phyloP scores from a whole-genome alignment of 257 asterid genomes.

The Penstemon newberryi region DNA sequence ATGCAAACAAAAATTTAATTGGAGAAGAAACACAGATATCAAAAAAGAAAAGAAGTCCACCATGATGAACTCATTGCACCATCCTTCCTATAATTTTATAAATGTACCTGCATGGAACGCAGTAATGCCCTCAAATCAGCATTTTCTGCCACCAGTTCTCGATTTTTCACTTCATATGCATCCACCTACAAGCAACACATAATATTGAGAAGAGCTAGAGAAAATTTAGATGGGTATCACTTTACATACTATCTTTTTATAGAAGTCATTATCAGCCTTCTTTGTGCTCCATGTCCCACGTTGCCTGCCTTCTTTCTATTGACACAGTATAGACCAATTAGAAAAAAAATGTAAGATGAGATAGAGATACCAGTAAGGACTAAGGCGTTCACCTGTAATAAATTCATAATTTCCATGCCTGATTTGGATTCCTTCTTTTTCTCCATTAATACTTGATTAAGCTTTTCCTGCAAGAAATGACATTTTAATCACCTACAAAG shows the following conservation, averaged over 20 bases:
- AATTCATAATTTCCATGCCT: conserved; percentile 98
- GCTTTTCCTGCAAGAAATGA: conserved; percentile 62
- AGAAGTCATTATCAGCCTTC: conserved; percentile 87
- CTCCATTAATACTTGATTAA: conserved; percentile 91
- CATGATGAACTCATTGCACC: not conserved
- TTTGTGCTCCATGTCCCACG: conserved; percentile 97
- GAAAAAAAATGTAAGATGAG: conserved; percentile 11
- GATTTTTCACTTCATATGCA: conserved; percentile 91
- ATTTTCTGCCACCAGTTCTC: conserved; percentile 89
- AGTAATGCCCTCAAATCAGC: conserved; percentile 89
- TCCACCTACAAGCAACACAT: conserved; percentile 69
- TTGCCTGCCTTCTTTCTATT: conserved; percentile 96
- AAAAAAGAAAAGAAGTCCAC: conserved; percentile 5
- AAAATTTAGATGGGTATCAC: conserved; percentile 24
- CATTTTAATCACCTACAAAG: conserved; percentile 10
- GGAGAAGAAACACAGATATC: not conserved
- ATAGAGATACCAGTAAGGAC: conserved; percentile 24
- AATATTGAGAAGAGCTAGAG: conserved; percentile 8
- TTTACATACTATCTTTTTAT: conserved; percentile 81
- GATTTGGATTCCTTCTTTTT: conserved; percentile 98
- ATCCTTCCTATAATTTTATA: not conserved
- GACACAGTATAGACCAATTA: conserved; percentile 28
- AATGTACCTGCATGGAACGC: conserved; percentile 89
- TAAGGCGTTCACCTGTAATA: conserved; percentile 65
- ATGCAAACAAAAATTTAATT: not conserved